phyloP scores from a whole-genome alignment of 139 green algal species.

The Closterium sp. region DNA sequence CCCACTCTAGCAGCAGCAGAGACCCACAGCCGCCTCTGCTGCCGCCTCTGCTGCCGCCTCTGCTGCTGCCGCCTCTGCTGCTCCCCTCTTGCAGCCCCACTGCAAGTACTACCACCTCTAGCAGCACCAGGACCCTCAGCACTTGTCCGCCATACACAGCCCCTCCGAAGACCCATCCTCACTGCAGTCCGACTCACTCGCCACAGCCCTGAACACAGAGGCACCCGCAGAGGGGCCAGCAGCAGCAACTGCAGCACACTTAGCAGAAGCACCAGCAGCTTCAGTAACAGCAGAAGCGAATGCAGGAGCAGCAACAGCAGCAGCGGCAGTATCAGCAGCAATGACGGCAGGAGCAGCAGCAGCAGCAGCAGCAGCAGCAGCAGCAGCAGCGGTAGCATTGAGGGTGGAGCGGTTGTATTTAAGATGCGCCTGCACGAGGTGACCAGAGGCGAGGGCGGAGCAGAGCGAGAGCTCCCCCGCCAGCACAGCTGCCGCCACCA shows the following conservation, averaged over 20 bases:
- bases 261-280: background rate
- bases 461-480: conserved; percentile 47
- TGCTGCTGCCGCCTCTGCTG: too few relatives aligned
- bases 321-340: background rate
- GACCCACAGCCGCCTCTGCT: too few relatives aligned
- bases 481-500: conserved; percentile 44
- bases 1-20: too few relatives aligned
- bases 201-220: background rate
- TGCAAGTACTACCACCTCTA: too few relatives aligned
- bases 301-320: background rate
- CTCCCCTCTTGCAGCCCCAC: too few relatives aligned
- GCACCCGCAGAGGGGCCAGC: background rate
- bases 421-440: conserved; percentile 49
- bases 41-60: too few relatives aligned
- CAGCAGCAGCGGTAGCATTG: background rate
- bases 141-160: background rate
- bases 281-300: background rate
- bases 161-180: background rate
- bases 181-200: background rate
- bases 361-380: background rate
- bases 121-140: background rate
- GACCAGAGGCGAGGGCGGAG: conserved; percentile 32
- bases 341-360: too few relatives aligned
- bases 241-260: background rate
- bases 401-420: conserved; percentile 47